phyloP scores from a whole-genome alignment of 345 rosid genomes.

The Populus pruinosa region DNA sequence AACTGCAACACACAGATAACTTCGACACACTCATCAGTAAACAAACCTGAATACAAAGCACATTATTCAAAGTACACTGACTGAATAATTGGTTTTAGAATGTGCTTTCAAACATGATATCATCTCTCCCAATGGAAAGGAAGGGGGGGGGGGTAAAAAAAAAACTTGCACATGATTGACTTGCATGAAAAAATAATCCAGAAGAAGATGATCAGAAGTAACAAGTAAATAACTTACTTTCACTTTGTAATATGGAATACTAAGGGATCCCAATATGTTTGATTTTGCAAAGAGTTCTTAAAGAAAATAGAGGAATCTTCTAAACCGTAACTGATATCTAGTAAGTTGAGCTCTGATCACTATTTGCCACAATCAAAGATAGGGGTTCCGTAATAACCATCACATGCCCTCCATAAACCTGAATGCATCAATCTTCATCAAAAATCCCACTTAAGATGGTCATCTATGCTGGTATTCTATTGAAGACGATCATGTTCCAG shows the following conservation, averaged over 20 bases:
- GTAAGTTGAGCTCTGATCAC: slow-evolving; percentile 16
- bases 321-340: slow-evolving; percentile 12
- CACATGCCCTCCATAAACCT: neutral
- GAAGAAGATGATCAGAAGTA: slow-evolving; percentile 5
- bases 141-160: neutral
- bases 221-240: slow-evolving; percentile 36
- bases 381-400: slow-evolving; percentile 12
- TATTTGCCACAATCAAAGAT: slow-evolving; percentile 20
- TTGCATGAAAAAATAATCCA: neutral
- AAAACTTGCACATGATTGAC: neutral
- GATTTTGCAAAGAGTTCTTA: slow-evolving; percentile 30
- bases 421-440: slow-evolving; percentile 6
- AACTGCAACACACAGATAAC: neutral
- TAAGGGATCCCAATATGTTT: slow-evolving; percentile 28
- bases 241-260: slow-evolving; percentile 21
- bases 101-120: neutral
- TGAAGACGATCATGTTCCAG: slow-evolving; percentile 3
- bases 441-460: slow-evolving; percentile 16
- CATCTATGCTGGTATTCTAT: neutral
- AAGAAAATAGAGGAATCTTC: slow-evolving; percentile 30
- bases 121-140: neutral
- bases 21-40: neutral
- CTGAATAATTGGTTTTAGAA: neutral
- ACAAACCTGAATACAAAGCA: neutral
- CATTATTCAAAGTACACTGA: neutral